Evolutionary conservation across 2,329 filamentous ascomycete species (phyloP).

Genomic region (Ambrosiella cleistominuta): DNA sequence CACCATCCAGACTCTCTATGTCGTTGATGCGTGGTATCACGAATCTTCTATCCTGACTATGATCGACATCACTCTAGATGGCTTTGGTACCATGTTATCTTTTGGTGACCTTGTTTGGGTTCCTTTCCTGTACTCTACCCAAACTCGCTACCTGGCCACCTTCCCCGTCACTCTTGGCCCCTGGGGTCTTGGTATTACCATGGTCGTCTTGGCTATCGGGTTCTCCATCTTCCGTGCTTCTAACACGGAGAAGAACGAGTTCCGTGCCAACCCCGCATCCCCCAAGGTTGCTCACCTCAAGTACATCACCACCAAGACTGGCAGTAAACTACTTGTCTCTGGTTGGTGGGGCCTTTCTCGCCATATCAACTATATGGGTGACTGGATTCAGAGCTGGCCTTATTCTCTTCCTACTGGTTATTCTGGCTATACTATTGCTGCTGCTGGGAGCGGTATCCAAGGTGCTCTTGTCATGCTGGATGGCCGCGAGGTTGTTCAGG

Average conservation of each 20-base stretch:
- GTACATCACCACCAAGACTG: conserved; percentile 69
- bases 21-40: conserved; percentile 71
- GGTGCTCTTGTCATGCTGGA: conserved; percentile 40
- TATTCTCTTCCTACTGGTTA: conserved; percentile 76
- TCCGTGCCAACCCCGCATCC: conserved; percentile 73
- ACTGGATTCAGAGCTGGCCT: conserved; percentile 87
- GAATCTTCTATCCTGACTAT: conserved; percentile 80
- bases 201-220: conserved; percentile 51
- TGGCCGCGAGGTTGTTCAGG: conserved; percentile 49
- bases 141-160: conserved; percentile 67
- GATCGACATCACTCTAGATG: conserved; percentile 85
- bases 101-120: conserved; percentile 91
- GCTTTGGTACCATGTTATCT: conserved; percentile 86
- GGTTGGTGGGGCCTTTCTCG: conserved; percentile 89
- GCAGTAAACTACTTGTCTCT: conserved; percentile 62
- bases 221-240: conserved; percentile 86
- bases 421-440: conserved; percentile 60
- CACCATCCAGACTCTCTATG: conserved; percentile 61
- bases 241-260: conserved; percentile 89
- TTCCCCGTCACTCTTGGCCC: conserved; percentile 67
- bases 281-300: conserved; percentile 62
- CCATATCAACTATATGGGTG: conserved; percentile 91
- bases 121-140: conserved; percentile 72
- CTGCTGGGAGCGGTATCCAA: conserved; percentile 30
- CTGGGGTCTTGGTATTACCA: conserved; percentile 43